Evolutionary conservation across 805 yeast species (phyloP).

Genomic region (Kodamaea kaohsiungensis): DNA sequence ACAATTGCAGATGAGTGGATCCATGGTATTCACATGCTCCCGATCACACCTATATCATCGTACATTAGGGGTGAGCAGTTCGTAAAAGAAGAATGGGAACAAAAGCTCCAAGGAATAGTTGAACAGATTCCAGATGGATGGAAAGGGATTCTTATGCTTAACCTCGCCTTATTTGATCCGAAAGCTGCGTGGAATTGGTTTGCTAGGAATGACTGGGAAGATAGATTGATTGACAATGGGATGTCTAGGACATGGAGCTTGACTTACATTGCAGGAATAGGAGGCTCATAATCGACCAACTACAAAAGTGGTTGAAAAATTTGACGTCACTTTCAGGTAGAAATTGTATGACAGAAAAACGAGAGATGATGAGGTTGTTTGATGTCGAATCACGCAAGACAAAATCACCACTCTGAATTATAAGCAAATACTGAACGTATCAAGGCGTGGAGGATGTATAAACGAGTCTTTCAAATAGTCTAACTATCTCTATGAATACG

Average conservation of each 20-base stretch:
- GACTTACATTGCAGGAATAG: slow-evolving; percentile 64
- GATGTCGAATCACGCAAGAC: no score
- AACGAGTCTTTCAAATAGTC: no score
- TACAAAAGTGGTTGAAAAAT: no score
- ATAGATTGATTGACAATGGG: slow-evolving; percentile 72
- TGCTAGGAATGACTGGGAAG: slow-evolving; percentile 51
- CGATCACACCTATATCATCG: slow-evolving; percentile 67
- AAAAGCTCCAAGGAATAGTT: slow-evolving; percentile 46
- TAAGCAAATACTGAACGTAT: no score
- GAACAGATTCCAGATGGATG: slow-evolving; percentile 62
- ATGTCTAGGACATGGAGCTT: slow-evolving; percentile 87
- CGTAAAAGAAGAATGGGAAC: slow-evolving; percentile 65
- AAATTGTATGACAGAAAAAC: no score
- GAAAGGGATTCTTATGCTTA: slow-evolving; percentile 72
- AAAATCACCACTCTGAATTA: no score
- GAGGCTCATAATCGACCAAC: slow-evolving; percentile 20
- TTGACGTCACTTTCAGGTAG: no score
- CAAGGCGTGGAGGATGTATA: no score
- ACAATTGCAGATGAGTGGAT: slow-evolving; percentile 58
- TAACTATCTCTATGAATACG: no score
- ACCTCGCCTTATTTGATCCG: slow-evolving; percentile 76
- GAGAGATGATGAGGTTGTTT: no score
- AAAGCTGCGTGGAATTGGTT: slow-evolving; percentile 45
- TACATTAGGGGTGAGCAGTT: slow-evolving; percentile 55
- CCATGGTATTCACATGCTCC: slow-evolving; percentile 79